Base-by-base conservation (phyloP, 306 rosid species). In the Citrullus mucosospermus region DNA sequence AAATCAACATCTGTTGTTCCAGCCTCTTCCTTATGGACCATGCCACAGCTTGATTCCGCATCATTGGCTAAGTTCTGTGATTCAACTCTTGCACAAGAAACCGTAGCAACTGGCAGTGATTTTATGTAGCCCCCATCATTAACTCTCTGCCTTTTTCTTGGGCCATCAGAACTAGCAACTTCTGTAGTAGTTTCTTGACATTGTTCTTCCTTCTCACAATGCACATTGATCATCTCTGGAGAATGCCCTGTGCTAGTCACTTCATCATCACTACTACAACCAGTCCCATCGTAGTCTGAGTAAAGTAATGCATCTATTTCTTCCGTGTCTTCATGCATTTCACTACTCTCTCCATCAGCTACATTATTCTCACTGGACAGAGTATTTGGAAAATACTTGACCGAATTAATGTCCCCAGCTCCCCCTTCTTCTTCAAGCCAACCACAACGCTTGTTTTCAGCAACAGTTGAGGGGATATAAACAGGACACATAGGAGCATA, bases 261-360 rank as follows among this genome's bases (percentile, higher is more conserved):
- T 87, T 93, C 96, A 75, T 92, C 93, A 9, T 93, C 96, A 30
- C 86, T 87, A 8, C 77, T 78, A 48, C 38, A 71, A n/a, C 73
- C 79, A 41, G 32, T 81, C 55, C 59, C 85, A 74, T 77, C 81
- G 36, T 86, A 85, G 69, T 93, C 98, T 44, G 98, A 93, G 84
- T 84, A 84, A 75, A 93, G 96, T 83, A 93, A 84, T 6, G 98
- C 98, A 81, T 93, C 88, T 80, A 93, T 89, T 82, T 93, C 98
- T 82, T 89, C 94, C 1, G 96, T 91, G 86, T 93, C 88, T 85
- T 93, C 98, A 79, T 86, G 97, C 92, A 93, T 86, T 84, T 89
- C 97, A 82, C 91, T 90, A 81, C 91, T 90, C 84, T 82, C 90
- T 53, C 86, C 89, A 56, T 53, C 77, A 51, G 56, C 65, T 12